Conservation (phyloP, 352 stramenopile species). For the Phytopythium chamaehyphon region DNA sequence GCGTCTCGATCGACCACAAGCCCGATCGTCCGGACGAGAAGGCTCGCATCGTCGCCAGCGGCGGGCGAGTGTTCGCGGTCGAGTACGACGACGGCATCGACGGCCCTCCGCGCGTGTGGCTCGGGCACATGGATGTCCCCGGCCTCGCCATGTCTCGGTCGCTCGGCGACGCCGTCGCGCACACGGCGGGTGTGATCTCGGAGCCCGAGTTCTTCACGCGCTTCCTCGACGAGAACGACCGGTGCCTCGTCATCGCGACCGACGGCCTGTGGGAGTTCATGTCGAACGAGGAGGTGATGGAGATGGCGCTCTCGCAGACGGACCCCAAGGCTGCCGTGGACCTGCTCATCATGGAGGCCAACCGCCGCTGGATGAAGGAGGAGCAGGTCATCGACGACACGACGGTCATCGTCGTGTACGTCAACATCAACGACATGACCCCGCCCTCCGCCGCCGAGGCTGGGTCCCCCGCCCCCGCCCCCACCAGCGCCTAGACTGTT, state of each 20-base stretch:
- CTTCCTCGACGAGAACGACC: constrained; percentile 78
- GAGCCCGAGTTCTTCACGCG: constrained; percentile 94
- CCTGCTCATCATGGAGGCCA: constrained; percentile 93
- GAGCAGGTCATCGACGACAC: constrained; percentile 99
- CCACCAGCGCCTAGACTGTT: too few species aligned
- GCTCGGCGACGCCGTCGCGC: constrained; percentile 95
- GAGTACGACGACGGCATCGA: constrained; percentile 99
- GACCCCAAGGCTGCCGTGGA: constrained; percentile 88
- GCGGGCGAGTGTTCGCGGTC: constrained; percentile 97
- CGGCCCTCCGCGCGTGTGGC: constrained; percentile 96
- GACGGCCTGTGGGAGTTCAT: constrained; percentile 99
- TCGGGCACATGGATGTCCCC: constrained; percentile 97
- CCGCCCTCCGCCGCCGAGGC: too few species aligned
- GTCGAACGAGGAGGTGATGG: constrained; percentile 93
- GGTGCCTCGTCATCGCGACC: constrained; percentile 95
- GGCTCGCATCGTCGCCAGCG: constrained; percentile 91
- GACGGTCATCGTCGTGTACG: constrained; percentile 96
- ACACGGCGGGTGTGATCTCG: constrained; percentile 93
- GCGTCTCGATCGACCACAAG: constrained; percentile 98
- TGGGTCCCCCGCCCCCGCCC: too few species aligned
- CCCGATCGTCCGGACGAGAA: constrained; percentile 95
- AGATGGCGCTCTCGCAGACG: constrained; percentile 73
- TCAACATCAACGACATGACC: constrained; percentile 46
- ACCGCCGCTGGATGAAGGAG: constrained; percentile 97
- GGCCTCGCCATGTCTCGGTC: constrained; percentile 97